These are phyloP conservation scores for Aspergillus sp. DNA, from an alignment of 2,329 filamentous ascomycete genomes.

Conservation along the genomic window DNA sequence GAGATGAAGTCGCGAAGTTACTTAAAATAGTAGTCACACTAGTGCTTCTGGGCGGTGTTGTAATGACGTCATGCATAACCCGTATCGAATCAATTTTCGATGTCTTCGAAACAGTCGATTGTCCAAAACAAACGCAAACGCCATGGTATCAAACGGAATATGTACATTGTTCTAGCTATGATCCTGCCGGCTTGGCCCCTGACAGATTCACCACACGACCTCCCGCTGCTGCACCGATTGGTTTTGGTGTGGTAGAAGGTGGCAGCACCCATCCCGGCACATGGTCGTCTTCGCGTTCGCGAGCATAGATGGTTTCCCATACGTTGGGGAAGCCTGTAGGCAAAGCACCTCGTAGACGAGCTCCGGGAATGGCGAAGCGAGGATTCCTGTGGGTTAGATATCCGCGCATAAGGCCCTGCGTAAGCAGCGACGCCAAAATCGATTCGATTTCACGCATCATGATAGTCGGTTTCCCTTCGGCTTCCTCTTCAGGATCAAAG, in stretches of 20 bases:
- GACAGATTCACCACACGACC: conserved; percentile 52
- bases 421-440: conserved; percentile 65
- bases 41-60: background rate
- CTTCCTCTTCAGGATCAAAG: conserved; percentile 11
- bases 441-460: conserved; percentile 61
- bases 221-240: conserved; percentile 24
- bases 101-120: background rate
- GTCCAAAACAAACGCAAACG: background rate
- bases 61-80: background rate
- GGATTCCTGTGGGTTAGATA: conserved; percentile 71
- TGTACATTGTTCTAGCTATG: conserved; percentile 13
- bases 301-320: conserved; percentile 58
- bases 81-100: background rate
- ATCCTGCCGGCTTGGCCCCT: conserved; percentile 46
- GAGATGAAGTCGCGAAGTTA: background rate
- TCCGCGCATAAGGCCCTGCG: conserved; percentile 72
- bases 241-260: conserved; percentile 7
- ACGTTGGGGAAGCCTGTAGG: conserved; percentile 59
- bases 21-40: background rate
- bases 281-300: conserved; percentile 52
- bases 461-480: conserved; percentile 31
- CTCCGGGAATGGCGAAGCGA: conserved; percentile 74
- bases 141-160: background rate
- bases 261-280: conserved; percentile 68
- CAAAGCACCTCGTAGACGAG: conserved; percentile 37